Evolutionary conservation across 2,329 filamentous ascomycete genomes (phyloP), one percentile per base, ranked within the genome.

Genomic region (Didymella pinodella): DNA sequence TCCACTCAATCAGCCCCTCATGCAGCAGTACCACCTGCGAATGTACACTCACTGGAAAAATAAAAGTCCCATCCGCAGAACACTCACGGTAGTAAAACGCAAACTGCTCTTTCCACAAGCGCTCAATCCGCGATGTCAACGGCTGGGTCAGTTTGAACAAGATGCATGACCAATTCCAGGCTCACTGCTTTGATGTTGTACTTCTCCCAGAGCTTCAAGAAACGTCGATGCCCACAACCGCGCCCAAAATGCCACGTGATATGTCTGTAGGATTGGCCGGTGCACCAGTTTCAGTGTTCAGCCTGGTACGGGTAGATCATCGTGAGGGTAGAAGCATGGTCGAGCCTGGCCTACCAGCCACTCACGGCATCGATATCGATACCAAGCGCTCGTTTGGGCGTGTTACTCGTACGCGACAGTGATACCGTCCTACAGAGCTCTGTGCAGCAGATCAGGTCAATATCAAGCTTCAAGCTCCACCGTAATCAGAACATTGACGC

Each of bases 201-300:
- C 18, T 40, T 40, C 2, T 40, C 36, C 36, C 36, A 40, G 2
- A 40, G 36, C 36, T 40, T 40, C n/a, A 40, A 74, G 2, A 82
- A 68, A 12, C 78, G 71, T 78, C 71, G 36, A 79, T 71, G 31
- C 78, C 77, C 2, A 79, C 72, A 2, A 76, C 79, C 1, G 77
- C 78, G 29, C 77, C 78, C 57, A 75, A 80, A 40, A 80, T 65
- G 52, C 77, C 77, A 26, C 77, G 71, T 8, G 75, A 78, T 40
- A 79, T 64, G 49, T 78, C 76, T 1, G 77, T 79, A 2, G 77
- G 71, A 56, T 80, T 78, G 7, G 77, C 72, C 3, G 69, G 62
- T 2, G 65, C 61, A 25, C 78, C 78, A 54, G 69, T 69, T 34
- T 68, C 69, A 11, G 79, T 82, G 63, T 81, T 81, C 50, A 81